Base-by-base conservation (phyloP, 306 rosid species). In the Datisca glomerata region DNA sequence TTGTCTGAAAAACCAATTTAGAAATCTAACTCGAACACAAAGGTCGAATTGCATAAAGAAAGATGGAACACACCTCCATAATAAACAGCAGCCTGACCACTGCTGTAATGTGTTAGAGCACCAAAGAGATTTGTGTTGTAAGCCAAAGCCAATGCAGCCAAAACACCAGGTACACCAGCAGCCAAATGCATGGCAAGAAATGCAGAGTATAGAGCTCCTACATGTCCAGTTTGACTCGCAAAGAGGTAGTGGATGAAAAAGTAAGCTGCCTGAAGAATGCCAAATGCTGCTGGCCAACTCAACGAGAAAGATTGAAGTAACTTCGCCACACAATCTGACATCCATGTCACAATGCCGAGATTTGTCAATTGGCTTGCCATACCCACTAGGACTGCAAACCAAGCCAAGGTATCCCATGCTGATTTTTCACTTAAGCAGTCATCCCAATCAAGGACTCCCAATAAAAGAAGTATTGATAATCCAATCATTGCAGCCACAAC, bases 31-130 rank as follows among this genome's bases (percentile, higher is more conserved):
- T 28, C 33, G 33, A 28, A 28, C 11, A n/a, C n/a, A n/a, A n/a
- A 28, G 11, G 2, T 12, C 7, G 33, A 28, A 28, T 6, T 28
- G 11, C 33, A 8, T 12, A 31, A 10, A 31, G 12, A 23, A 55
- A 43, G 36, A 56, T 36, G 28, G 50, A 12, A 43, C 87, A 42
- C 24, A 89, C 98, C 98, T 84, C 98, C 98, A 43, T 55, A 89
- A 71, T 84, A 89, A 27, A 84, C 96, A 57, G 98, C 98, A 45
- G 98, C 86, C 57, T 84, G 95, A 43, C 98, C 98, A 4, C 98
- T 89, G 70, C 93, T 78, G 40, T 89, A 89, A 66, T 89, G 98
- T 13, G 98, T 75, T 49, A 89, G 20, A 49, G 91, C 95, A 20
- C 98, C 98, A 8, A 84, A 89, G 37, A 84, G 93, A 57, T 84